These are phyloP conservation scores for Fraxinus americana DNA, from an alignment of 257 asterid genomes.

Conservation along the genomic window DNA sequence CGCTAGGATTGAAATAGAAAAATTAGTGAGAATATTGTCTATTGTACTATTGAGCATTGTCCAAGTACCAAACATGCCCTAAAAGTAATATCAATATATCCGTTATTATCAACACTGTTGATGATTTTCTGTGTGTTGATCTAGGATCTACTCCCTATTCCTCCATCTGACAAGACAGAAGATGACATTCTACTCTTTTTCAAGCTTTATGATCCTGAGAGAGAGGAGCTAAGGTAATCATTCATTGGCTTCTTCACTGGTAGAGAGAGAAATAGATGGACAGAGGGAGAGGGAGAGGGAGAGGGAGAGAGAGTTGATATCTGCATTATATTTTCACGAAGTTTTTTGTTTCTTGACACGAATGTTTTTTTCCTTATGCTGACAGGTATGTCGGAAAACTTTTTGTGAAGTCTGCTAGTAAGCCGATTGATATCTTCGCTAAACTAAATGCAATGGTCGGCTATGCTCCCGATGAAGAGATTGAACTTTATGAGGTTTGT, in stretches of 20 bases:
- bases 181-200: slow-evolving; percentile 55
- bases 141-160: slow-evolving; percentile 42
- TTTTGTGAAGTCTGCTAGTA: slow-evolving; percentile 41
- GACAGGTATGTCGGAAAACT: slow-evolving; percentile 48
- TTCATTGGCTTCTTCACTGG: slow-evolving; percentile 9
- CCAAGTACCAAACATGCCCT: slow-evolving; percentile 14
- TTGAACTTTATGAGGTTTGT: slow-evolving; percentile 53
- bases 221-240: slow-evolving; percentile 49
- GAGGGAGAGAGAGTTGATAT: background rate
- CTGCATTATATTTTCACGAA: background rate
- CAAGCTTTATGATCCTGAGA: slow-evolving; percentile 58
- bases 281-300: background rate
- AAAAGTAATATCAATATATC: background rate
- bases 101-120: slow-evolving; percentile 14
- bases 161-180: slow-evolving; percentile 41
- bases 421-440: slow-evolving; percentile 41
- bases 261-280: background rate
- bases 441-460: slow-evolving; percentile 52
- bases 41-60: background rate
- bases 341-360: background rate
- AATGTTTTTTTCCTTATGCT: background rate
- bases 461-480: slow-evolving; percentile 48
- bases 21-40: background rate
- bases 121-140: slow-evolving; percentile 26
- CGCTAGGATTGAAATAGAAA: background rate